Conservation (phyloP, 805 yeast genomes). For the Pichia rugopelliculosa region DNA sequence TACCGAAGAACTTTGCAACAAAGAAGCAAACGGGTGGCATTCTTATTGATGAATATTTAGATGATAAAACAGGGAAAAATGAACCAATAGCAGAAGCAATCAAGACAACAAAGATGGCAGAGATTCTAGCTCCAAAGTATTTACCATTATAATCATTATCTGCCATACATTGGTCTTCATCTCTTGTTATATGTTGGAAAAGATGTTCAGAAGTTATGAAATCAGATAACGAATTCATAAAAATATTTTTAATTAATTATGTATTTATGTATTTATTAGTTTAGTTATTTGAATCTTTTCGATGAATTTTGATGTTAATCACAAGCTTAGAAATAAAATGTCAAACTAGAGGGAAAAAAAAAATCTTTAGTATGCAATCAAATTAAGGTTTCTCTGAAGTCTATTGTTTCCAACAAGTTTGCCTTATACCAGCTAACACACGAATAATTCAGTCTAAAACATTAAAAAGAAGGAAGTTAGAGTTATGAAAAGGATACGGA, state of each 20-base stretch:
- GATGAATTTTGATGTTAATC: too few relatives aligned
- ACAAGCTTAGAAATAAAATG: too few relatives aligned
- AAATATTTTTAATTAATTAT: too few relatives aligned
- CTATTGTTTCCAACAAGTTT: neutral
- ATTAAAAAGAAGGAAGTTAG: too few relatives aligned
- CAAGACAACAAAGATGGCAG: conserved; percentile 56
- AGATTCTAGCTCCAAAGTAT: conserved; percentile 41
- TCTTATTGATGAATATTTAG: conserved; percentile 49
- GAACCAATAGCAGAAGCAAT: conserved; percentile 52
- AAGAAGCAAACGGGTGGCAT: conserved; percentile 59
- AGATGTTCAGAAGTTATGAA: neutral
- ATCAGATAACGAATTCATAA: neutral
- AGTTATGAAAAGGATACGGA: too few relatives aligned
- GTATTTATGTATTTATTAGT: neutral
- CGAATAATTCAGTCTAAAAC: too few relatives aligned
- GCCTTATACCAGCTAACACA: too few relatives aligned
- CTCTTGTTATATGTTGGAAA: conserved; percentile 3
- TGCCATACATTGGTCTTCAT: conserved; percentile 14
- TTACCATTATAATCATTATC: conserved; percentile 22
- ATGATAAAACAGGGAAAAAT: conserved; percentile 55
- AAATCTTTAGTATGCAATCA: neutral
- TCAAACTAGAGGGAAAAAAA: neutral
- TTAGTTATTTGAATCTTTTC: too few relatives aligned
- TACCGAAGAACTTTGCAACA: conserved; percentile 68
- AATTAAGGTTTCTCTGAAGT: neutral